Conservation (phyloP, 2,329 filamentous ascomycete genomes). For the Aotearoamyces nothofagi region DNA sequence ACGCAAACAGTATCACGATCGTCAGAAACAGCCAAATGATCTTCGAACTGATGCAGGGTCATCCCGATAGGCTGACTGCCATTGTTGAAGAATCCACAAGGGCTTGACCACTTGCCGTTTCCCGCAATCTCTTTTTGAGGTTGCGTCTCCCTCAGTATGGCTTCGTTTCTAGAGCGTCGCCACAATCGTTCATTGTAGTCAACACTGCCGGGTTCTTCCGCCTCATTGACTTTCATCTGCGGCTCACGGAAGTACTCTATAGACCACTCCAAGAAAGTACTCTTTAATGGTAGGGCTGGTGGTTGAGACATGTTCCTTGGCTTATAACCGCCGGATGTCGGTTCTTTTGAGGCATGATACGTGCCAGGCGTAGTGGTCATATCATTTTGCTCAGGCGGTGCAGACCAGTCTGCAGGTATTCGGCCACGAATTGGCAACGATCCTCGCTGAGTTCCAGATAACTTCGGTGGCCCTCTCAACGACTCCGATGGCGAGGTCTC, state of each 20-base stretch:
- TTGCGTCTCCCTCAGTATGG: slow-evolving; percentile 81
- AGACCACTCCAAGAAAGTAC: slow-evolving; percentile 86
- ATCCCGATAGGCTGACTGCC: slow-evolving; percentile 80
- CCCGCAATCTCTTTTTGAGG: slow-evolving; percentile 82
- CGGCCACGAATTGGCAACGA: slow-evolving; percentile 22
- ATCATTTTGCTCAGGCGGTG: slow-evolving; percentile 64
- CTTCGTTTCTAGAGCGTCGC: slow-evolving; percentile 84
- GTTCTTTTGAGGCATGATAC: slow-evolving; percentile 64
- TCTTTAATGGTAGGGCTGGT: slow-evolving; percentile 60
- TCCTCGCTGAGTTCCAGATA: slow-evolving; percentile 12
- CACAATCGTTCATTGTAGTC: slow-evolving; percentile 94
- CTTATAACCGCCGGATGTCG: slow-evolving; percentile 63
- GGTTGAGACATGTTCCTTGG: slow-evolving; percentile 40
- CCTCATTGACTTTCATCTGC: slow-evolving; percentile 93
- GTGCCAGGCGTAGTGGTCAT: slow-evolving; percentile 46
- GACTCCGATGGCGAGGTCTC: slow-evolving; percentile 14
- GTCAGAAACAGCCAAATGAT: slow-evolving; percentile 86
- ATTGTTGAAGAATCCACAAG: slow-evolving; percentile 74
- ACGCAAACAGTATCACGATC: slow-evolving; percentile 81
- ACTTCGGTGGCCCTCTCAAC: slow-evolving; percentile 11
- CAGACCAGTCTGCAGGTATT: slow-evolving; percentile 38
- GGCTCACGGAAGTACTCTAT: slow-evolving; percentile 96
- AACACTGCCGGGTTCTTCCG: slow-evolving; percentile 87
- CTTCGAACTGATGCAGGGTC: slow-evolving; percentile 95
- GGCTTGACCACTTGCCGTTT: slow-evolving; percentile 73